Evolutionary conservation across 768 basidiomycete species (phyloP).

Genomic region (Suillus subaureus): DNA sequence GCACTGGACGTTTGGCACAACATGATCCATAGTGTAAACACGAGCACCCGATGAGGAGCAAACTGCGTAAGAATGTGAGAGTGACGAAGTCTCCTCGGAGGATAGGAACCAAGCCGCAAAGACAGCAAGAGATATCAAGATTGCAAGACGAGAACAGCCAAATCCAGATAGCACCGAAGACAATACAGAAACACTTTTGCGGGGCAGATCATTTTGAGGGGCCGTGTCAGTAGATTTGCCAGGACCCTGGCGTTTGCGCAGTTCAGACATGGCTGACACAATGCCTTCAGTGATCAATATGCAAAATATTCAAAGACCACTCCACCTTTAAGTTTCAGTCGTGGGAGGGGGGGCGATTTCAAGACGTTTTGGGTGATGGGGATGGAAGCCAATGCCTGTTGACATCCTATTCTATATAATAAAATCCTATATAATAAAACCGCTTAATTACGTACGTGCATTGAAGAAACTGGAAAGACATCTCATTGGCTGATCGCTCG

Average conservation of each 20-base stretch:
- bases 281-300: not conserved
- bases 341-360: not conserved
- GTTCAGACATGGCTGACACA: slow-evolving; percentile 9
- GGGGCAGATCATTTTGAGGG: not conserved
- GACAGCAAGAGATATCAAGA: slow-evolving; percentile 15
- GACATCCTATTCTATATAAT: not conserved
- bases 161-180: not conserved
- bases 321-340: not conserved
- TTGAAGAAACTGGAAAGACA: too few species aligned
- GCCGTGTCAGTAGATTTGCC: not conserved
- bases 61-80: slow-evolving; percentile 52
- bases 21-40: slow-evolving; percentile 70
- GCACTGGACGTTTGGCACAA: slow-evolving; percentile 57
- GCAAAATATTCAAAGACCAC: not conserved
- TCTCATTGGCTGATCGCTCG: too few species aligned
- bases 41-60: slow-evolving; percentile 54
- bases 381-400: not conserved
- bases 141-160: not conserved
- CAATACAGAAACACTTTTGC: not conserved
- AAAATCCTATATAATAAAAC: too few species aligned
- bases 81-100: slow-evolving; percentile 4
- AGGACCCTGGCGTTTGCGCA: slow-evolving; percentile 16
- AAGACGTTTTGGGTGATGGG: not conserved
- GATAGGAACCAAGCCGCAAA: slow-evolving; percentile 16
- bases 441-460: too few species aligned